Base-by-base conservation (phyloP, 2,329 filamentous ascomycete genomes). In the Fonsecaea erecta region DNA sequence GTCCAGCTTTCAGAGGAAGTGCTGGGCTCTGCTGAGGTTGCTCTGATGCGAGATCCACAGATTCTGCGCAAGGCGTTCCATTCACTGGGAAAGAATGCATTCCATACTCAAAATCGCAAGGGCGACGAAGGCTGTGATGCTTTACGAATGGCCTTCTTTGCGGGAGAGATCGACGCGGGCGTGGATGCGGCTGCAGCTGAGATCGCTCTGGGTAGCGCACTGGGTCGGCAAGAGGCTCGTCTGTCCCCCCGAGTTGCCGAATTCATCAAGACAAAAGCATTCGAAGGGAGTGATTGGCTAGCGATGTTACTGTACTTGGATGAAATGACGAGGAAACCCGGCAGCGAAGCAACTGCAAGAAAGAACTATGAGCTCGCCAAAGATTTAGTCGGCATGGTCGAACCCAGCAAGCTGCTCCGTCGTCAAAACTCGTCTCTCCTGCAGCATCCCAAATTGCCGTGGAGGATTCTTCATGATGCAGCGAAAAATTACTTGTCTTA, bases 251-350 rank as follows among this genome's bases (percentile, higher is more conserved):
- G 24, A 26, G 35, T 56, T 9, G 62, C 52, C 46, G 59, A 65
- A 16, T 54, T 61, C 16, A 30, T 64, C 46, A 59, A 58, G 21
- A 32, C 40, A n/a, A 48, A 52, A 21, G 67, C 67, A 7, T 24
- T 63, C 4, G 40, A 40, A 11, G 63, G 56, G 58, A 40, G 14
- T 5, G 62, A 69, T 43, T 69, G 64, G 64, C 51, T 56, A 3
- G 58, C 67, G 21, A 63, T 69, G 48, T 48, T 64, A 9, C 28
- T 65, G 2, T 69, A 66, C 37, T 57, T 66, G 28, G 30, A 61
- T 30, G 54, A 62, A 24, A 60, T 54, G 40, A 30, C 56, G 21
- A 48, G 56, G 53, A 54, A 30, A 28, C 18, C 43, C 12, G 58
- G 59, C 32, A 62, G 37, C n/a, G 54, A 63, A 30, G 55, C n/a